Evolutionary conservation across 176 grass and related monocot species (phyloP).

Genomic region (bread wheat (Triticum aestivum)): IWGSC_CS_RefSeq_v2.1 NC_057798.1:584023559-584024058

Average conservation of each 20-base stretch:
- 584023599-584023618: constrained; percentile 12
- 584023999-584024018: constrained; percentile 80
- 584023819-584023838: background rate
- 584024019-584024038: constrained; percentile 93
- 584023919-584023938: background rate
- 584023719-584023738: background rate
- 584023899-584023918: background rate
- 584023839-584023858: background rate
- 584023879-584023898: background rate
- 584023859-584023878: background rate
- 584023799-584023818: background rate
- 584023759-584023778: background rate
- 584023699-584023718: background rate
- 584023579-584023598: constrained; percentile 15
- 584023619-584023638: background rate
- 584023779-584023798: background rate
- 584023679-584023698: background rate
- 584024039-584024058: constrained; percentile 94
- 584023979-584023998: constrained; percentile 33
- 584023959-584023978: constrained; percentile 2
- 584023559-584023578: constrained; percentile 91
- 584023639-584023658: background rate
- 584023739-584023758: background rate
- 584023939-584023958: constrained; percentile 9
- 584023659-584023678: background rate